Base-by-base conservation (phyloP, 1,284 basidiomycete genomes). In the Fomitopsis betulina region DNA sequence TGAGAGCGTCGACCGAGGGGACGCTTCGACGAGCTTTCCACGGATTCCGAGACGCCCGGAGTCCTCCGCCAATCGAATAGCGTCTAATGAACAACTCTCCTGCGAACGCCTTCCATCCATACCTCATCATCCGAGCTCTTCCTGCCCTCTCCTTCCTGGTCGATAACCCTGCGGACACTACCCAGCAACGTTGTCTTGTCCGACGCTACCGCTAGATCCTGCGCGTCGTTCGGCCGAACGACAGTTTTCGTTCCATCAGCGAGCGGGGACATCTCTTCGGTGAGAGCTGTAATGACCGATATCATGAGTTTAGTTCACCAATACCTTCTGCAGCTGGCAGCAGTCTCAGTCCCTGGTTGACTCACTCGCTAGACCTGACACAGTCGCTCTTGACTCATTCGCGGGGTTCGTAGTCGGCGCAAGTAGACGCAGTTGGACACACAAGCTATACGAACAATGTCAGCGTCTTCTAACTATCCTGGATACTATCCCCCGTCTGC, bases 391-490 rank as follows among this genome's bases (percentile, higher is more conserved):
- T 23, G 23, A 21, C 45, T 47, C 25, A 10, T 27, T 15, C 21
- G 13, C 12, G 5, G 23, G 13, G 12, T 47, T 30, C 25, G 19
- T 23, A 19, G 42, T 13, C 19, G 5, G 19, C 21, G 19, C 21
- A 43, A 17, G 23, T 15, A 27, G 27, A 47, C 17, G 12, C 3
- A 27, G 13, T 4, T 25, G 12, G 23, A 23, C 33, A 9, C 37
- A 15, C 25, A 19, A 19, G 13, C 27, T 40, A 12, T 23, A 21
- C 15, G 13, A n/a, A 55, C 57, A 53, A 69, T 71, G 65, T 63
- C 70, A 52, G 63, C 62, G 43, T 61, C 66, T 43, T 69, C 73
- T 65, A 72, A 74, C 68, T 75, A 77, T 67, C 72, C 74, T 17
- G 71, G 72, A 62, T 76, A 74, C 65, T 70, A 72, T 55, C 69